These are phyloP conservation scores for Protomyces arabidopsidicola DNA, from an alignment of 1,139 yeast species.

Conservation along the genomic window DNA sequence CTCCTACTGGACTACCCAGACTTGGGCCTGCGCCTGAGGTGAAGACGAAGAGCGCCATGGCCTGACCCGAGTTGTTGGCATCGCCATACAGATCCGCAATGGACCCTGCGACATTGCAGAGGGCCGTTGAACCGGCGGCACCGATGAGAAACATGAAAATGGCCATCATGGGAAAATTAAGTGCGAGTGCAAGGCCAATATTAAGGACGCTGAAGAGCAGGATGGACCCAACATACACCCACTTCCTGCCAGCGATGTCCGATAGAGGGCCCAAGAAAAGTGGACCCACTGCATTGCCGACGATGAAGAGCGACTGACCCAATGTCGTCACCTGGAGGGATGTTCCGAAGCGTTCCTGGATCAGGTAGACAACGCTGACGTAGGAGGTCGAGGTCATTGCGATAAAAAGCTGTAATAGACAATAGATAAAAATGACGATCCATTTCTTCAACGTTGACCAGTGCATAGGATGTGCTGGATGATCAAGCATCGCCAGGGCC, in stretches of 20 bases:
- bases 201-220: conserved; percentile 52
- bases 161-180: conserved; percentile 52
- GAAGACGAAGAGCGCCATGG: conserved; percentile 55
- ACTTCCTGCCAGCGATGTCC: conserved; percentile 61
- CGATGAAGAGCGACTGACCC: conserved; percentile 65
- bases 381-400: conserved; percentile 22
- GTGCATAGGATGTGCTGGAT: conserved; percentile 29
- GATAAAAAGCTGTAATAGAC: conserved; percentile 19
- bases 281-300: conserved; percentile 83
- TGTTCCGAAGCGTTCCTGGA: conserved; percentile 46
- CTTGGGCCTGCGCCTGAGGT: conserved; percentile 63
- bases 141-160: conserved; percentile 61
- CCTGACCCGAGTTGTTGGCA: conserved; percentile 47
- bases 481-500: not conserved
- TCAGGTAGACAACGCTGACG: conserved; percentile 10
- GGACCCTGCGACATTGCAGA: conserved; percentile 64
- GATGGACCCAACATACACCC: conserved; percentile 42
- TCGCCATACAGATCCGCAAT: conserved; percentile 57
- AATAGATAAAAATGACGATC: conserved; percentile 20
- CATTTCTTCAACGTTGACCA: conserved; percentile 27
- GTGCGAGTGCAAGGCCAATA: conserved; percentile 54
- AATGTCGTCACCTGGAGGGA: conserved; percentile 56
- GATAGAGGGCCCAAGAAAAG: conserved; percentile 76
- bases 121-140: conserved; percentile 59
- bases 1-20: conserved; percentile 56